A percentile compares a stretch with the other conserved stretches of the same genome.
These are phyloP conservation scores for Hyaloperonospora brassicae DNA, from an alignment of 352 stramenopile genomes.

Conservation along the genomic window DNA sequence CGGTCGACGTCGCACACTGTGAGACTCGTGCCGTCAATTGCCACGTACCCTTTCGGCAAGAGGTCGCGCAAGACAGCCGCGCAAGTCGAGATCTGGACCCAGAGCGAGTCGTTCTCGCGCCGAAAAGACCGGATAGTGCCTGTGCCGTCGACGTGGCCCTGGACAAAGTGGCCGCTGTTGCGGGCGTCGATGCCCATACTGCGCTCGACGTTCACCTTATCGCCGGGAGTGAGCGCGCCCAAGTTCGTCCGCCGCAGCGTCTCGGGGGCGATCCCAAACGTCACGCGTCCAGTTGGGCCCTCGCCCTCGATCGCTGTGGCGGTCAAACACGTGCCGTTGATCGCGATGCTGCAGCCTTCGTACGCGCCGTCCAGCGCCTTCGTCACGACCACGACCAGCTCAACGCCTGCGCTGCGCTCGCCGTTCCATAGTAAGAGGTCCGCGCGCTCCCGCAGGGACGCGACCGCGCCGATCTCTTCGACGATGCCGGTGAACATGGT, in stretches of 20 bases:
- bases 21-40: conserved; percentile 96
- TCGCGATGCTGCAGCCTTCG: conserved; percentile 92
- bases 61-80: conserved; percentile 89
- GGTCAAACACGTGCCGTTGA: conserved; percentile 97
- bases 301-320: conserved; percentile 84
- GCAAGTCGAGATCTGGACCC: conserved; percentile 86
- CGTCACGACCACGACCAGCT: conserved; percentile 77
- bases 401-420: conserved; percentile 77
- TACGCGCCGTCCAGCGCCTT: conserved; percentile 84
- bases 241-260: conserved; percentile 92
- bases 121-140: conserved; percentile 87
- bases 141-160: conserved; percentile 96
- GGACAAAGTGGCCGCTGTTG: conserved; percentile 98
- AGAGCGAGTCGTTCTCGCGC: conserved; percentile 93
- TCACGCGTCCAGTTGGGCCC: conserved; percentile 47
- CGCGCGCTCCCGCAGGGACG: conserved; percentile 85
- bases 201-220: conserved; percentile 93
- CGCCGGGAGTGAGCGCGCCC: conserved; percentile 53
- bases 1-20: conserved; percentile 92
- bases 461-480: conserved; percentile 95
- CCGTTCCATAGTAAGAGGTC: conserved; percentile 96
- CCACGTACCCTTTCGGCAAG: conserved; percentile 91
- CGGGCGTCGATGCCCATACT: conserved; percentile 82
- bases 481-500: conserved; percentile 97
- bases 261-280: conserved; percentile 93